Evolutionary conservation across 768 basidiomycete species (phyloP), one percentile per base, ranked within the genome.

Genomic region (Pulveroboletus sp.): DNA sequence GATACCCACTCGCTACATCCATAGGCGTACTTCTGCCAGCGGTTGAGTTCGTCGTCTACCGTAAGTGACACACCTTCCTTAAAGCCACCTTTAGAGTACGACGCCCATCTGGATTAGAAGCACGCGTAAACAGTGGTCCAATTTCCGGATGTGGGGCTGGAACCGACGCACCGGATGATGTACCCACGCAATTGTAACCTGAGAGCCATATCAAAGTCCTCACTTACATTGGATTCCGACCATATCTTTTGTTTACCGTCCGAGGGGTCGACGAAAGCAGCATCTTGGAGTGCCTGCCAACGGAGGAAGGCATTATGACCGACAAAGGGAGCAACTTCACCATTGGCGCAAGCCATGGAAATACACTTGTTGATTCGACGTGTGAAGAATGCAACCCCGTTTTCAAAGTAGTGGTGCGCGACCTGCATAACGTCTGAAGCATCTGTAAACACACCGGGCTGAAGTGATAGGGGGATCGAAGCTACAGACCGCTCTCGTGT

Each of bases 31-130:
- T 93, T 95, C 54, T 93, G 89, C 93, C 93, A 95, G 2, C 93
- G 69, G 59, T 93, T 93, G 8, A 95, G 71, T 65, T 95, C 93
- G 60, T 95, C 93, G 45, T 93, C 90, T 47, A 83, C 83, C 0
- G 93, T 93, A 14, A 95, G 72, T 0, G 86, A 89, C 17, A 95
- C 92, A 54, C 93, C 93, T 61, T 95, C 93, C 71, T 92, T 88
- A 74, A 93, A 94, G 2, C 81, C 86, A 42, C 89, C 83, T 18
- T 86, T 77, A 1, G 82, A 85, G 66, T 94, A 94, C 0, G 87
- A 89, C 27, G 90, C 85, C 91, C 88, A 72, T 33, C 59, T 83
- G 8, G 15, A n/a, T 27, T 9, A 39, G 44, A 47, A n/a, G n/a
- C 8, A 21, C n/a, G 36, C 6, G 9, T 50, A 33, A 33, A 17